Conservation (phyloP, 192 early-diverging fungal genomes). For the Backusella parvicylindrica region DNA sequence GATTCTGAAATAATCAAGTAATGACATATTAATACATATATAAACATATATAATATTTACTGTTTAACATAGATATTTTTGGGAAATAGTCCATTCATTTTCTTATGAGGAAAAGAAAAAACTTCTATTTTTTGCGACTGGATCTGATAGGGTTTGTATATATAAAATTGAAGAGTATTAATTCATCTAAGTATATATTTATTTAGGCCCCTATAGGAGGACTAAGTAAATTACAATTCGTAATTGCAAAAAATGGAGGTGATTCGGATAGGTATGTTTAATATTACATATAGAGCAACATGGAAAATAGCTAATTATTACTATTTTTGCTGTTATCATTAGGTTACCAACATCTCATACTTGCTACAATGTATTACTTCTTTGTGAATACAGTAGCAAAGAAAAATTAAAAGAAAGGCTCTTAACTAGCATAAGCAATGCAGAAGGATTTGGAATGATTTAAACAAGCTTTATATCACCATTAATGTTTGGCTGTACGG, state of each 20-base stretch:
- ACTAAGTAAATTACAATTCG: slow-evolving; percentile 78
- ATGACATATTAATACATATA: neutral
- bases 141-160: slow-evolving; percentile 68
- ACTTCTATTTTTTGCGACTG: slow-evolving; percentile 88
- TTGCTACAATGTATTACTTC: slow-evolving; percentile 86
- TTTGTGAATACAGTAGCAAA: slow-evolving; percentile 78
- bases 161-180: neutral
- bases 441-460: slow-evolving; percentile 80
- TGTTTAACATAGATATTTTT: slow-evolving; percentile 58
- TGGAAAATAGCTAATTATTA: neutral
- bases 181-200: neutral
- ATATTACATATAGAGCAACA: neutral
- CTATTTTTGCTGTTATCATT: slow-evolving; percentile 4
- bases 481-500: neutral
- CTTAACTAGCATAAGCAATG: slow-evolving; percentile 75
- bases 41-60: neutral
- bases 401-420: slow-evolving; percentile 77
- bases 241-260: slow-evolving; percentile 81
- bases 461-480: slow-evolving; percentile 16
- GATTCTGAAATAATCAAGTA: slow-evolving; percentile 62
- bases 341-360: slow-evolving; percentile 91
- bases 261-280: slow-evolving; percentile 60
- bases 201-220: slow-evolving; percentile 73
- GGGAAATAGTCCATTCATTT: slow-evolving; percentile 83
- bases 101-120: slow-evolving; percentile 80